These are phyloP conservation scores for Beauveria medogensis DNA, from an alignment of 2,329 filamentous ascomycete genomes.

Conservation along the genomic window DNA sequence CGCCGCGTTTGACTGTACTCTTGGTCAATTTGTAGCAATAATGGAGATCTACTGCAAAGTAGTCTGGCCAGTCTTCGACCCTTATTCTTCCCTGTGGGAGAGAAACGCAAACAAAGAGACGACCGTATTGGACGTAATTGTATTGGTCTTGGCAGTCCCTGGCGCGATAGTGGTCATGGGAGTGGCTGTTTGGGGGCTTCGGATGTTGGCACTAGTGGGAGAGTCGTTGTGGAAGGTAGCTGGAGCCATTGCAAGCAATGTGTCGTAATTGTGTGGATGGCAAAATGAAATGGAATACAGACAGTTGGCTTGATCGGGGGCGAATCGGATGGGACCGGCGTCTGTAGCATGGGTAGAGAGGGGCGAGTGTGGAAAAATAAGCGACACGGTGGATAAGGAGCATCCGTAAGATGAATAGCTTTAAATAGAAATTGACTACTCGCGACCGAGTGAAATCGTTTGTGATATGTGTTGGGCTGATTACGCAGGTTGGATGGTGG, in stretches of 20 bases:
- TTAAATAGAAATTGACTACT: slow-evolving; percentile 1
- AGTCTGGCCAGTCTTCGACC: slow-evolving; percentile 32
- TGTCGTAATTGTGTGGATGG: slow-evolving; percentile 14
- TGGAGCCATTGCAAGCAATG: slow-evolving; percentile 13
- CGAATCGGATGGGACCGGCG: neutral
- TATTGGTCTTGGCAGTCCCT: slow-evolving; percentile 21
- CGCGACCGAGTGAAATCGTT: neutral
- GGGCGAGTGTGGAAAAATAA: neutral
- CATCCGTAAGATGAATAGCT: neutral
- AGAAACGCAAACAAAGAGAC: slow-evolving; percentile 17
- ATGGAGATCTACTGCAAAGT: slow-evolving; percentile 27
- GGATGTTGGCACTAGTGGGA: slow-evolving; percentile 16
- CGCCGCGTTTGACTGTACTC: neutral
- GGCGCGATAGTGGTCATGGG: slow-evolving; percentile 18
- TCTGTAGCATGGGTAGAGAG: neutral
- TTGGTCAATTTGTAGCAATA: slow-evolving; percentile 7
- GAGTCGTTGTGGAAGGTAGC: slow-evolving; percentile 14
- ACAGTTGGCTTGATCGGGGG: neutral
- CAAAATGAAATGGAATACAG: neutral
- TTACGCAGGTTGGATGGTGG: neutral
- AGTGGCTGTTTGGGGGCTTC: slow-evolving; percentile 20
- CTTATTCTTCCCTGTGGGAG: slow-evolving; percentile 27
- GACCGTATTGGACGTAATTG: slow-evolving; percentile 15
- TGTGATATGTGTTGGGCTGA: neutral
- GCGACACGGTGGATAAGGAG: neutral